Percentiles rank a stretch among this genome's conserved stretches.
phyloP scores from a whole-genome alignment of 495 filamentous ascomycete genomes.

The Xylaria telfairii region DNA sequence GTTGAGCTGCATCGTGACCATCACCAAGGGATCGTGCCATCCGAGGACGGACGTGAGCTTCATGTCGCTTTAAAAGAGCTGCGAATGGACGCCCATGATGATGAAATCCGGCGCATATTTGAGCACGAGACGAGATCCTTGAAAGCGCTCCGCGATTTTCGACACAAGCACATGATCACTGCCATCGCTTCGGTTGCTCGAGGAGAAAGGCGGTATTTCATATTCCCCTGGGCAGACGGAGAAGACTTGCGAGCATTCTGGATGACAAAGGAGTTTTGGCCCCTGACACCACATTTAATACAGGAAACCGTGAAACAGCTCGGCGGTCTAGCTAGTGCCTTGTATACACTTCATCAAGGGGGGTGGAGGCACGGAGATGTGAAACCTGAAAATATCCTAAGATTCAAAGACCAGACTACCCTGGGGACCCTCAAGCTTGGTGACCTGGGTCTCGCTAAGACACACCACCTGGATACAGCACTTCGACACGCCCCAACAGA shows the following conservation, averaged over 20 bases:
- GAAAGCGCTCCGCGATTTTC: not conserved
- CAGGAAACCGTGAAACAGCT: not conserved
- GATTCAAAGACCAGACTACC: not conserved
- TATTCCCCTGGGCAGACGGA: not conserved
- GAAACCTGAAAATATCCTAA: not conserved
- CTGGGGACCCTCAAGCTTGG: not conserved
- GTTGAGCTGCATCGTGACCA: conserved; percentile 1
- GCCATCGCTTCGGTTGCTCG: not conserved
- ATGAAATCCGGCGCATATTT: not conserved
- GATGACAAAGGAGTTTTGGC: not conserved
- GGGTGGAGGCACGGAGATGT: not conserved
- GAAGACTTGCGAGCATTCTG: not conserved
- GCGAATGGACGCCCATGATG: not conserved
- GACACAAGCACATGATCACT: not conserved
- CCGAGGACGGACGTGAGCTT: not conserved
- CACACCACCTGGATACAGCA: not conserved
- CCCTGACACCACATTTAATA: not conserved
- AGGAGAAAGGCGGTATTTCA: not conserved
- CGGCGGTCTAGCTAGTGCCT: not conserved
- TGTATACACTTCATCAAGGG: not conserved
- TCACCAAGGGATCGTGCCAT: not conserved
- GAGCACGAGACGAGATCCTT: not conserved
- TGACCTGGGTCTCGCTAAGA: not conserved
- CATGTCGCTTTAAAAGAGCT: not conserved
- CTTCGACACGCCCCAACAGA: not conserved